Conservation (phyloP, 768 basidiomycete species). For the Hypsizygus marmoreus region DNA sequence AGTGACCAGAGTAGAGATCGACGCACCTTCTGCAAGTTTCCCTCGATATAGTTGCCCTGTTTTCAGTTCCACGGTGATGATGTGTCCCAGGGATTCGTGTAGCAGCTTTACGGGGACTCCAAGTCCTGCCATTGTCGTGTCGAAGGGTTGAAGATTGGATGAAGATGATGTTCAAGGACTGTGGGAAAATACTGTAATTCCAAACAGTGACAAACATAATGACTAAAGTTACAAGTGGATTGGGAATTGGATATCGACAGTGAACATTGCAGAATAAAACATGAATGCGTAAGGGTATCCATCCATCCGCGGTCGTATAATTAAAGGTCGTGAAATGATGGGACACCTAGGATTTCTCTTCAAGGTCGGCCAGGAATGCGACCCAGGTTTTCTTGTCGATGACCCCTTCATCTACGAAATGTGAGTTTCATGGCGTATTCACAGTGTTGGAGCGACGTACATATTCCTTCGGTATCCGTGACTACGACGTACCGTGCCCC, state of each 20-base stretch:
- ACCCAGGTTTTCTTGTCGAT: constrained; percentile 97
- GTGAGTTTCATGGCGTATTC: background rate
- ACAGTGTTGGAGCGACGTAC: constrained; percentile 41
- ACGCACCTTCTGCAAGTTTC: constrained; percentile 92
- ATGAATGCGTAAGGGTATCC: background rate
- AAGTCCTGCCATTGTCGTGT: constrained; percentile 61
- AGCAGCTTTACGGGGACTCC: constrained; percentile 96
- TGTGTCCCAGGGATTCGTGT: constrained; percentile 94
- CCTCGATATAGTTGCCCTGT: constrained; percentile 97
- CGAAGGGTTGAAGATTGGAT: constrained; percentile 11
- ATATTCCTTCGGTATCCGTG: constrained; percentile 78
- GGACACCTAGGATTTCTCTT: constrained; percentile 47
- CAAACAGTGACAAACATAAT: constrained; percentile 23
- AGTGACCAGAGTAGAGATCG: constrained; percentile 15
- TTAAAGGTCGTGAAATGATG: background rate
- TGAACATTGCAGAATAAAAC: background rate
- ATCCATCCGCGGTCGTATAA: background rate
- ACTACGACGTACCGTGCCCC: constrained; percentile 91
- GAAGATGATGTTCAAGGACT: constrained; percentile 1
- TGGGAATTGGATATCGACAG: background rate
- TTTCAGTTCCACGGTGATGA: constrained; percentile 98
- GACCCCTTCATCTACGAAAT: constrained; percentile 72
- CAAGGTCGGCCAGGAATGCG: constrained; percentile 76
- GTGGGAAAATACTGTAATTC: constrained; percentile 15
- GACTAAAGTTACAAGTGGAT: constrained; percentile 7